Base-by-base conservation (phyloP, 2,329 filamentous ascomycete species). In the Botrytis fragariae region DNA sequence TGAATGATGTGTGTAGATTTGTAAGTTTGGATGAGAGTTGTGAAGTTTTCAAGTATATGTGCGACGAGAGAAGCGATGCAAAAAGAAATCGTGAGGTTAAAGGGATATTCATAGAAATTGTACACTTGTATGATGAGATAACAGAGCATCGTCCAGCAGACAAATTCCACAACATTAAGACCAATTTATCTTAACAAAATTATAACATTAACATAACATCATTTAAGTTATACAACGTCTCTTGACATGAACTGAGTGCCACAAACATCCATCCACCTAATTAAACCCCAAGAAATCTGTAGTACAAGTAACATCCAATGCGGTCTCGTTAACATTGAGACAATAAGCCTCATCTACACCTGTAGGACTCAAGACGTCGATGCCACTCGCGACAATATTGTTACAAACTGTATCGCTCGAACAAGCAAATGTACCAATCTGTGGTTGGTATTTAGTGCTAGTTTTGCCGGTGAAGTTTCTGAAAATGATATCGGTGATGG, bases 401-500 rank as follows among this genome's bases (percentile, higher is more conserved):
- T 79, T 80, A 72, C 83, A 84, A 39, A 87, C 87, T 29, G 80
- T 81, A 4, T 81, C 79, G 70, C 84, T 85, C 59, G 84, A 86
- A 74, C 85, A 87, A 14, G 86, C 83, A 71, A 87, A 81, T 2
- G 82, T 85, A 16, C 83, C 85, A 42, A 86, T 84, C 45, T 83
- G 75, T 2, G 85, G 85, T 32, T 84, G 80, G 65, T 84, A 78
- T 65, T 83, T 83, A 9, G 78, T 82, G 22, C 83, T 85, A 3
- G 88, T 89, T 2, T 83, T 87, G 0, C 89, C 89, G 35, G 79
- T 80, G 78, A 91, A 86, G 75, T 90, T 86, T 74, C 83, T 86
- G 78, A 91, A 87, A 7, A 83, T 81, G 64, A 91, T 82, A 74
- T 90, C 85, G 29, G 83, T 84, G 75, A 90, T 90, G 1, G 85